A percentile compares a stretch with the other conserved stretches of the same genome.
Evolutionary conservation across 495 filamentous ascomycete species (phyloP).

Genomic region (Barbatosphaeria neglecta): DNA sequence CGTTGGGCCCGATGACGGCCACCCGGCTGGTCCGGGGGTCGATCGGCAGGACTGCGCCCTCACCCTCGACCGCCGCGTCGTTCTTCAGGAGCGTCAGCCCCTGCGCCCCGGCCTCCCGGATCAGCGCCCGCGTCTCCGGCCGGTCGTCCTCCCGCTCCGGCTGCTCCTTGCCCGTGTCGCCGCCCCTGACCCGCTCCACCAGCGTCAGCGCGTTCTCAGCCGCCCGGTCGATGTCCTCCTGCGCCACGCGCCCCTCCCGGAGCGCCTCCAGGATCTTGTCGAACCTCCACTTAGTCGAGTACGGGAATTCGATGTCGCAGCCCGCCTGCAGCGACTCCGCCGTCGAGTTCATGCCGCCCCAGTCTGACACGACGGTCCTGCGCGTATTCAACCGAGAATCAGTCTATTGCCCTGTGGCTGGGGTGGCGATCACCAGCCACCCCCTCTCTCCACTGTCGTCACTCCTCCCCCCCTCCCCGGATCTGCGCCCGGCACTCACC

Average conservation of each 20-base stretch:
- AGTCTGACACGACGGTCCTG: slow-evolving; percentile 64
- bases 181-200: slow-evolving; percentile 50
- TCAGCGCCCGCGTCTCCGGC: slow-evolving; percentile 52
- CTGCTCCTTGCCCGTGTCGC: slow-evolving; percentile 48
- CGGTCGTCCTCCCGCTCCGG: slow-evolving; percentile 53
- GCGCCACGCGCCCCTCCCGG: slow-evolving; percentile 46
- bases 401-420: slow-evolving; percentile 8
- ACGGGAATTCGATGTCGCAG: slow-evolving; percentile 71
- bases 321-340: slow-evolving; percentile 61
- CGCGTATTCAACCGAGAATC: slow-evolving; percentile 2
- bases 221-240: slow-evolving; percentile 33
- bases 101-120: slow-evolving; percentile 58
- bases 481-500: slow-evolving; percentile 26
- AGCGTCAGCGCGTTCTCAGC: slow-evolving; percentile 57
- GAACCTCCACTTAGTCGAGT: slow-evolving; percentile 58
- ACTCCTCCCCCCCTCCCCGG: neutral
- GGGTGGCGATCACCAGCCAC: too few relatives aligned
- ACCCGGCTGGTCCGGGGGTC: slow-evolving; percentile 47
- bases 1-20: slow-evolving; percentile 76
- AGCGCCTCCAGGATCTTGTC: slow-evolving; percentile 52
- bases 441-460: too few relatives aligned
- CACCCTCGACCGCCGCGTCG: too few relatives aligned
- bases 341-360: slow-evolving; percentile 60
- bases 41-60: slow-evolving; percentile 55
- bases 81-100: slow-evolving; percentile 75